Percentiles rank a stretch among this genome's conserved stretches.
These are phyloP conservation scores for Xylaria sp. DNA, from an alignment of 495 filamentous ascomycete species.

Conservation along the genomic window DNA sequence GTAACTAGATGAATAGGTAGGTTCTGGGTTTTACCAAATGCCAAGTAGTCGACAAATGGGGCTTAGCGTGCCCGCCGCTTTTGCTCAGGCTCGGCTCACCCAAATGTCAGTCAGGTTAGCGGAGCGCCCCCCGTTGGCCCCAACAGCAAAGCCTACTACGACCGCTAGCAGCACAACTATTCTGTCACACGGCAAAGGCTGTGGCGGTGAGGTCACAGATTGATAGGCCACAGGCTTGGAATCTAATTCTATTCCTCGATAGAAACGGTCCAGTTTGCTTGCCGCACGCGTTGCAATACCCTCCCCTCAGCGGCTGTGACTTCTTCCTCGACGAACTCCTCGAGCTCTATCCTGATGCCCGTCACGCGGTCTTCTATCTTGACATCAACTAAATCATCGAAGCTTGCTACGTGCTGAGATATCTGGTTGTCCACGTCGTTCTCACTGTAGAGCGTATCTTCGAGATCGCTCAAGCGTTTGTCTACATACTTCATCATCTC, in stretches of 20 bases:
- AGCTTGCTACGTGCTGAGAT: slow-evolving; percentile 16
- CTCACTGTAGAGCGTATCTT: neutral
- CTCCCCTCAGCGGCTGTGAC: slow-evolving; percentile 9
- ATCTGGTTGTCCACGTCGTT: slow-evolving; percentile 12
- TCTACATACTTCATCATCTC: slow-evolving; percentile 4
- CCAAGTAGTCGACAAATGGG: too few species aligned
- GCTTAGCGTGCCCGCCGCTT: too few species aligned
- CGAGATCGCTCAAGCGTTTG: slow-evolving; percentile 15
- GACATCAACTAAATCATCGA: slow-evolving; percentile 14
- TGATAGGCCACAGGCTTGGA: too few species aligned
- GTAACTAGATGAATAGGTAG: too few species aligned
- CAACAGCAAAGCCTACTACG: too few species aligned
- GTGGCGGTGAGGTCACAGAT: too few species aligned
- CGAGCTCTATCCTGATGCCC: slow-evolving; percentile 6
- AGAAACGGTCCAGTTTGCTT: slow-evolving; percentile 1
- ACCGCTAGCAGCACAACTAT: too few species aligned
- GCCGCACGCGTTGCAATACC: slow-evolving; percentile 5
- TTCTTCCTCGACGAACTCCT: slow-evolving; percentile 14
- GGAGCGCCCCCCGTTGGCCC: too few species aligned
- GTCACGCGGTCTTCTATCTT: slow-evolving; percentile 12
- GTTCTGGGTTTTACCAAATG: too few species aligned
- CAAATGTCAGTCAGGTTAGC: too few species aligned
- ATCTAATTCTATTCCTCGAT: slow-evolving; percentile 31
- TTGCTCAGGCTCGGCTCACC: too few species aligned
- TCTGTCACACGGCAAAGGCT: too few species aligned